Base-by-base conservation (phyloP, 2,329 filamentous ascomycete genomes). In the Exophiala alcalophila region DNA sequence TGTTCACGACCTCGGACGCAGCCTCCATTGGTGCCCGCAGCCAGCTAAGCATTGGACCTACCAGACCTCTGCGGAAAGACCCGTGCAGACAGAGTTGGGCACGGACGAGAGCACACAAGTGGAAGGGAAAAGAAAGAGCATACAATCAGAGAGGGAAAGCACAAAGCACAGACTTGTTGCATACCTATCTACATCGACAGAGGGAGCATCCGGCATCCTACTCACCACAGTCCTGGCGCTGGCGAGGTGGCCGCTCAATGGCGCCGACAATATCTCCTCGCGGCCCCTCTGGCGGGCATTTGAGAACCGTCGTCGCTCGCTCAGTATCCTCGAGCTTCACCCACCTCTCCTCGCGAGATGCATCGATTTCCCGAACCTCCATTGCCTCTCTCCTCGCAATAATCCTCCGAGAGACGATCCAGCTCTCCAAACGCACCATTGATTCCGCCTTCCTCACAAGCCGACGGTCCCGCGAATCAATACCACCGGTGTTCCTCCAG, bases 331-430 rank as follows among this genome's bases (percentile, higher is more conserved):
- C 45, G n/a, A 37, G 25, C 18, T 11, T 50, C 23, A 34, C 25
- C 3, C 7, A 30, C 5, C 20, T 41, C 18, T 39, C 44, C 16
- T 35, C 44, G 8, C 36, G 42, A 25, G 23, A 29, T 12, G 33
- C 41, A 2, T 18, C 31, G 10, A 31, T 34, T 10, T 34, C 41
- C 10, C 36, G 30, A 30, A 47, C 41, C 8, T 43, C 54, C 7
- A 21, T 56, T 5, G 49, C 44, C 1, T 56, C 54, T 3, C 43
- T 56, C 8, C 52, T 55, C 40, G 54, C 54, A 9, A 31, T 54
- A n/a, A 40, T 56, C 29, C 36, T 56, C 6, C 23, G 44, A 20
- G 49, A 38, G 19, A 38, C 47, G 14, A 24, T 38, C 21, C 30
- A 28, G 6, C 23, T 55, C 20, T 40, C 52, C 4, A 33, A 27